phyloP scores from a whole-genome alignment of 2,329 filamentous ascomycete genomes.

The Rhexocercosporidium sp. region DNA sequence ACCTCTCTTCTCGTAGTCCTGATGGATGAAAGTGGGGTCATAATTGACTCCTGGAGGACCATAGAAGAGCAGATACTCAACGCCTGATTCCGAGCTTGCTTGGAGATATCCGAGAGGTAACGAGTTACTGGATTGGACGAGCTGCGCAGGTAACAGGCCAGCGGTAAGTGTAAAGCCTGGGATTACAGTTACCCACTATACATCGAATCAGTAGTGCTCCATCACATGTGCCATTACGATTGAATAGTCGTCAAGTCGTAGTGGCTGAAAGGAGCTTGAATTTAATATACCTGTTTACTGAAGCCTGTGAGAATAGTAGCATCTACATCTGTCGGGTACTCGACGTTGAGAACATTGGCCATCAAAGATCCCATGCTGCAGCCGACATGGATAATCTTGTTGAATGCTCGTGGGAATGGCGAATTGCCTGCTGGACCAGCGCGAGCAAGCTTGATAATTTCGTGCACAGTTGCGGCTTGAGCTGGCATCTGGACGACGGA shows the following conservation, averaged over 20 bases:
- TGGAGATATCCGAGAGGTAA: slow-evolving; percentile 26
- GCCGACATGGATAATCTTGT: slow-evolving; percentile 34
- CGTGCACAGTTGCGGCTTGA: slow-evolving; percentile 36
- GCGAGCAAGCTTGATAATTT: slow-evolving; percentile 27
- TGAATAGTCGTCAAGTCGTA: background rate
- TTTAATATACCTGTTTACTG: slow-evolving; percentile 15
- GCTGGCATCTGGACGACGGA: slow-evolving; percentile 34
- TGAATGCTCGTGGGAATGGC: slow-evolving; percentile 31
- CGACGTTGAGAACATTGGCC: slow-evolving; percentile 27
- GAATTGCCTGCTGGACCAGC: slow-evolving; percentile 4
- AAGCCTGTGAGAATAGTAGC: slow-evolving; percentile 35
- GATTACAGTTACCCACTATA: slow-evolving; percentile 15
- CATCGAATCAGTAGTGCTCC: background rate
- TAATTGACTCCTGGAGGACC: slow-evolving; percentile 21
- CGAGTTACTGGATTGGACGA: slow-evolving; percentile 13
- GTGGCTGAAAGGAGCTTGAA: background rate
- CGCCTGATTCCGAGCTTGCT: slow-evolving; percentile 13
- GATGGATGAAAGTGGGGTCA: slow-evolving; percentile 15
- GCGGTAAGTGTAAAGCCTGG: slow-evolving; percentile 22
- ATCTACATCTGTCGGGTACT: slow-evolving; percentile 34
- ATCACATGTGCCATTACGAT: background rate
- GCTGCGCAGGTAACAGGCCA: slow-evolving; percentile 21
- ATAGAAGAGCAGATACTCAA: slow-evolving; percentile 25
- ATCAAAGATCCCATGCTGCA: slow-evolving; percentile 32
- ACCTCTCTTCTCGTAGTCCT: slow-evolving; percentile 22